Percentiles rank a stretch among this genome's conserved stretches.
phyloP scores from a whole-genome alignment of 345 rosid species.

The Linum usitatissimum region DNA sequence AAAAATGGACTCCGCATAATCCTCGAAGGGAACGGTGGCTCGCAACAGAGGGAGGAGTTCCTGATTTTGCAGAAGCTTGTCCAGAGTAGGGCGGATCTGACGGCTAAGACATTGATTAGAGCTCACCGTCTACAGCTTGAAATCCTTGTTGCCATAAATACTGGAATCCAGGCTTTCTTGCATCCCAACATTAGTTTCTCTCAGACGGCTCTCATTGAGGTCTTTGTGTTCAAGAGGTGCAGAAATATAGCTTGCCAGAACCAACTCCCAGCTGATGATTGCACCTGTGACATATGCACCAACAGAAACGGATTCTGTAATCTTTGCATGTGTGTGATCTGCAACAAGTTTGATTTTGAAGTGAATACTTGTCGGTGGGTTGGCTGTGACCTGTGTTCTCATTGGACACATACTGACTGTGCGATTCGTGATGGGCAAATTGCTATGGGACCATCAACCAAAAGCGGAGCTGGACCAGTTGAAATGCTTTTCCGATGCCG shows the following conservation, averaged over 20 bases:
- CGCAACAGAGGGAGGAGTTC: constrained; percentile 74
- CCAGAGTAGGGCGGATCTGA: constrained; percentile 70
- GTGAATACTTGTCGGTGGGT: constrained; percentile 97
- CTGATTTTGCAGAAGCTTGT: constrained; percentile 66
- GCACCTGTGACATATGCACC: constrained; percentile 69
- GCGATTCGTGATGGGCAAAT: constrained; percentile 87
- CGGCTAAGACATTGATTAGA: constrained; percentile 62
- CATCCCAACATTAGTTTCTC: constrained; percentile 81
- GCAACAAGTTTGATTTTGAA: constrained; percentile 92
- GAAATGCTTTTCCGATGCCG: constrained; percentile 88
- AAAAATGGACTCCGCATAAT: constrained; percentile 62
- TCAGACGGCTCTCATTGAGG: constrained; percentile 72
- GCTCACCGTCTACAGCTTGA: constrained; percentile 81
- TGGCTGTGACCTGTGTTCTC: constrained; percentile 94
- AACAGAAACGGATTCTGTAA: constrained; percentile 89
- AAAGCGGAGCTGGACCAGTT: constrained; percentile 50
- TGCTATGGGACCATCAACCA: constrained; percentile 60
- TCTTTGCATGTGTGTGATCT: constrained; percentile 94
- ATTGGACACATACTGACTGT: constrained; percentile 98
- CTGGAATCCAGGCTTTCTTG: constrained; percentile 86
- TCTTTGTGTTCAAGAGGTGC: constrained; percentile 83
- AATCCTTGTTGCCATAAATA: constrained; percentile 79
- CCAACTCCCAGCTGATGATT: constrained; percentile 88
- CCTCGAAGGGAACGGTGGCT: constrained; percentile 78
- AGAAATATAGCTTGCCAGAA: constrained; percentile 81